Evolutionary conservation across 306 rosid genomes (phyloP).

Genomic region (Pachyrhizus erosus): DNA sequence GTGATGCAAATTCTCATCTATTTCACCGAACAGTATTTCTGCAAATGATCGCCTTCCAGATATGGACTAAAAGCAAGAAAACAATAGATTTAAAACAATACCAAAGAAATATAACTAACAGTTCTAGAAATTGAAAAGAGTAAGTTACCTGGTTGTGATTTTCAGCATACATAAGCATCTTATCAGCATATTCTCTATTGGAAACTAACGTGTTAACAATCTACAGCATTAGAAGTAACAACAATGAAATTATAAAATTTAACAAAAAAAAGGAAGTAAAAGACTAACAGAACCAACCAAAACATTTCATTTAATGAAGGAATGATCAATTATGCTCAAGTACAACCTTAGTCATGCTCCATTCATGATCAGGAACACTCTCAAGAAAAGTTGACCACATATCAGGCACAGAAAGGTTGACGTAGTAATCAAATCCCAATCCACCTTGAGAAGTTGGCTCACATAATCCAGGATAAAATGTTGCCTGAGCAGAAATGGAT

Average conservation of each 20-base stretch:
- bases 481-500: conserved; percentile 67
- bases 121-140: conserved; percentile 17
- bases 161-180: conserved; percentile 88
- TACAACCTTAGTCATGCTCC: conserved; percentile 95
- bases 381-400: conserved; percentile 90
- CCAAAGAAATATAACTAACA: background rate
- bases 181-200: conserved; percentile 65
- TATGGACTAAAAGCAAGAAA: conserved; percentile 69
- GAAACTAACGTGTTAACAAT: conserved; percentile 75
- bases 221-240: conserved; percentile 51
- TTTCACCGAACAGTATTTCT: conserved; percentile 80
- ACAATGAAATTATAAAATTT: conserved; percentile 27
- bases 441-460: conserved; percentile 98
- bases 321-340: conserved; percentile 31
- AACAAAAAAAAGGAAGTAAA: conserved; percentile 16
- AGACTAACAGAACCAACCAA: conserved; percentile 16
- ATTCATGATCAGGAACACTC: conserved; percentile 76
- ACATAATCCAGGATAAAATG: conserved; percentile 89
- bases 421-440: conserved; percentile 92
- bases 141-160: conserved; percentile 87
- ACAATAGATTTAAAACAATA: conserved; percentile 20
- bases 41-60: conserved; percentile 91
- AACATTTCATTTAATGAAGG: conserved; percentile 18
- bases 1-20: conserved; percentile 54
- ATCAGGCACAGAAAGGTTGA: conserved; percentile 83